Evolutionary conservation across 495 filamentous ascomycete species (phyloP).

Genomic region (Xylaria castorea): DNA sequence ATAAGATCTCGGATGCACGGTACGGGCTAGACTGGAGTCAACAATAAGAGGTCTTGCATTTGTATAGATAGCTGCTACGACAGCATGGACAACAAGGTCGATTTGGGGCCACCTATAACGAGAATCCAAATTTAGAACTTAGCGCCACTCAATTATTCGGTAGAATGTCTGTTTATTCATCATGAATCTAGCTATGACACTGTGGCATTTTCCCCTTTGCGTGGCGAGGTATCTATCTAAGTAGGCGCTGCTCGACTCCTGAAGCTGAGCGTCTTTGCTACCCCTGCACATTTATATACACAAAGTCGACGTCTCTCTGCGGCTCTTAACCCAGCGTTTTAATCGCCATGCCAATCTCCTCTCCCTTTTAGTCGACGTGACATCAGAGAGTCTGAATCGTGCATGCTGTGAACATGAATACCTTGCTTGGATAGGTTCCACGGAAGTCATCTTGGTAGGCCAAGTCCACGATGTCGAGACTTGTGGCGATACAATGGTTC

Average conservation of each 20-base stretch:
- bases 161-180: background rate
- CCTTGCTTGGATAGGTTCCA: background rate
- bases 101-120: background rate
- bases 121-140: background rate
- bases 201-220: background rate
- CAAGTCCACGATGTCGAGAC: background rate
- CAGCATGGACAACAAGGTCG: background rate
- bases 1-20: constrained; percentile 73
- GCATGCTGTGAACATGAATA: background rate
- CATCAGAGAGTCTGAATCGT: background rate
- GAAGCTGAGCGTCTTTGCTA: background rate
- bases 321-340: background rate
- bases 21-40: constrained; percentile 82
- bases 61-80: constrained; percentile 25
- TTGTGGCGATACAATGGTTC: background rate
- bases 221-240: background rate
- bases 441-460: background rate
- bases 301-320: background rate
- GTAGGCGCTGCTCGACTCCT: background rate
- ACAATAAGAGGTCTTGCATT: constrained; percentile 54
- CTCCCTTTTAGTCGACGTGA: background rate
- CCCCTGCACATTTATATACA: background rate
- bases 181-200: background rate
- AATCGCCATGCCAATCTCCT: background rate
- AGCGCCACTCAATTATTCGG: background rate